Percentiles rank a stretch among this genome's conserved stretches.
Evolutionary conservation across 345 rosid genomes (phyloP).

Genomic region (Salix suchowensis): DNA sequence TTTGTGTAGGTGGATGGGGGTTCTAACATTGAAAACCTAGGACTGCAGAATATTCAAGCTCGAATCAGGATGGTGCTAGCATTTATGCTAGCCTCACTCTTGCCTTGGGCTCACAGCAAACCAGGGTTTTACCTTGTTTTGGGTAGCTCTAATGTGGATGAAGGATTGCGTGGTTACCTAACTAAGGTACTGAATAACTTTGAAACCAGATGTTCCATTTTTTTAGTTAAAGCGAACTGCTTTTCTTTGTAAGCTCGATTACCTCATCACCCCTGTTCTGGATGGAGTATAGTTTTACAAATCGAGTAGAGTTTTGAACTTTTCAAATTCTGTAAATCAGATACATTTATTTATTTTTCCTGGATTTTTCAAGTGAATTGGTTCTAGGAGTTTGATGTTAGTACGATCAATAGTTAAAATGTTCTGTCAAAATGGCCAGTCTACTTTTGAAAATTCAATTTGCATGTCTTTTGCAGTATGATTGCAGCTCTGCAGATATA

Average conservation of each 20-base stretch:
- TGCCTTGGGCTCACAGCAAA: slow-evolving; percentile 96
- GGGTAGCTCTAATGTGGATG: slow-evolving; percentile 95
- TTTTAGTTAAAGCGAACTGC: neutral
- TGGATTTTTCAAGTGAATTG: neutral
- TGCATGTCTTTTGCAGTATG: slow-evolving; percentile 56
- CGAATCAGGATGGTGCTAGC: slow-evolving; percentile 96
- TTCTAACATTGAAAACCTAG: slow-evolving; percentile 77
- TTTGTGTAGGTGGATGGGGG: slow-evolving; percentile 79
- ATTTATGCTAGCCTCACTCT: slow-evolving; percentile 79
- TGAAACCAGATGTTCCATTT: neutral
- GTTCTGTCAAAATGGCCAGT: neutral
- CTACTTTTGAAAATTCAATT: neutral
- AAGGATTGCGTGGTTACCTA: slow-evolving; percentile 86
- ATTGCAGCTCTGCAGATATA: slow-evolving; percentile 92
- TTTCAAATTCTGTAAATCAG: neutral
- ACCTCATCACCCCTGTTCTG: neutral
- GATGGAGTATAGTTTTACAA: neutral
- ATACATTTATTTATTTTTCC: neutral
- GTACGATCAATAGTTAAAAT: neutral
- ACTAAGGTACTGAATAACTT: slow-evolving; percentile 58
- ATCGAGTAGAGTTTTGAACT: neutral
- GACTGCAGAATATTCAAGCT: slow-evolving; percentile 91
- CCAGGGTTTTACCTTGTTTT: slow-evolving; percentile 86
- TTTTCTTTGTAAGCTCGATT: neutral
- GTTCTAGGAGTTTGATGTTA: neutral